phyloP scores from a whole-genome alignment of 768 basidiomycete species.

The Fomitopsis serialis region DNA sequence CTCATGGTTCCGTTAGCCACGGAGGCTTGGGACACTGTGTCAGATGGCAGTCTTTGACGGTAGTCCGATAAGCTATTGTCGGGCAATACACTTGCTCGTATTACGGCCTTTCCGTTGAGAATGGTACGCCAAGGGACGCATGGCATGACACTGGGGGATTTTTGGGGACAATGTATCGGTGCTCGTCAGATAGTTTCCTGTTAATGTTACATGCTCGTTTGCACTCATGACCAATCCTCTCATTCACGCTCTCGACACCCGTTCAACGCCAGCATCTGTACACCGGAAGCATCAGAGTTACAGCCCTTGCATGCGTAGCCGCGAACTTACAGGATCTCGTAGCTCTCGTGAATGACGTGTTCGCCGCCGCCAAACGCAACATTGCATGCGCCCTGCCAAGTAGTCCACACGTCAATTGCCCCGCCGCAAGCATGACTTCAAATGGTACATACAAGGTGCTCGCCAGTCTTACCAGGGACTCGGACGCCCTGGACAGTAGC shows the following conservation, averaged over 20 bases:
- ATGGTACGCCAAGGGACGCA: too few relatives aligned
- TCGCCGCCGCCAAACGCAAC: conserved; percentile 36
- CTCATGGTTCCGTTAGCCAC: background rate
- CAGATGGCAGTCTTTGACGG: too few relatives aligned
- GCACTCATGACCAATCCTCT: too few relatives aligned
- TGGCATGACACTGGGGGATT: too few relatives aligned
- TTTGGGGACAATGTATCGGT: too few relatives aligned
- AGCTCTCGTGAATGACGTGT: conserved; percentile 31
- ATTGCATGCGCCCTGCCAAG: conserved; percentile 34
- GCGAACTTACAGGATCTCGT: conserved; percentile 37
- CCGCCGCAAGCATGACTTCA: background rate
- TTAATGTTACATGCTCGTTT: too few relatives aligned
- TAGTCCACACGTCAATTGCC: background rate
- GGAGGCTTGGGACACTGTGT: background rate
- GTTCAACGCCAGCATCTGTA: conserved; percentile 12
- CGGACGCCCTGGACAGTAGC: conserved; percentile 42
- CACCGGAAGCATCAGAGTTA: background rate
- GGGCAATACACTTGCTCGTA: too few relatives aligned
- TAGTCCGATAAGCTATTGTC: too few relatives aligned
- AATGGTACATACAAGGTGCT: conserved; percentile 50
- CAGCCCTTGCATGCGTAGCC: too few relatives aligned
- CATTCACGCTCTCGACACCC: background rate
- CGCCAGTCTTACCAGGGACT: conserved; percentile 72
- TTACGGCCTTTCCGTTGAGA: too few relatives aligned
- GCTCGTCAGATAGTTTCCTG: too few relatives aligned